Evolutionary conservation across 129 eudicot species (phyloP).

Genomic region (Mikania micrantha): DNA sequence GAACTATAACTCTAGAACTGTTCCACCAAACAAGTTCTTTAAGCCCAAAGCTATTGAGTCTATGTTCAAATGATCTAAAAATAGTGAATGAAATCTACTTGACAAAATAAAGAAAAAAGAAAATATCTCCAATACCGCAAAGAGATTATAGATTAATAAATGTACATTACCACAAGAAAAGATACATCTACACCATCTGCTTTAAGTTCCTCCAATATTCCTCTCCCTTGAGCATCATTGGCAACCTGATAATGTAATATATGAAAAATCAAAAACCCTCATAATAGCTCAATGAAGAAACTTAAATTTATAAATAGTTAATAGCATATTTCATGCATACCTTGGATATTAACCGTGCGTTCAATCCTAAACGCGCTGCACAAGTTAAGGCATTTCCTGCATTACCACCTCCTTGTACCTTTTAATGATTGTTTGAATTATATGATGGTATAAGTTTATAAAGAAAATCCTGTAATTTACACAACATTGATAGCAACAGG

Average conservation of each 20-base stretch:
- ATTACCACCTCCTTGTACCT: constrained; percentile 99
- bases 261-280: constrained; percentile 3
- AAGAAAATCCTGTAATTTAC: not conserved
- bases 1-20: not conserved
- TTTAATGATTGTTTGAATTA: not conserved
- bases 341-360: constrained; percentile 83
- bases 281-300: not conserved
- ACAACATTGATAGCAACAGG: not conserved
- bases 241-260: constrained; percentile 57
- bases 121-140: not conserved
- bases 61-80: not conserved
- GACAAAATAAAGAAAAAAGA: not conserved
- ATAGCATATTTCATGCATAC: constrained; percentile 31
- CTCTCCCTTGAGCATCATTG: constrained; percentile 87
- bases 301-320: not conserved
- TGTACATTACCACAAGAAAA: constrained; percentile 46
- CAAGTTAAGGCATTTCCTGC: constrained; percentile 93
- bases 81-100: not conserved
- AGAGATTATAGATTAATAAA: not conserved
- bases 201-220: constrained; percentile 77
- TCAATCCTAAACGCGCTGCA: constrained; percentile 86
- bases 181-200: constrained; percentile 92
- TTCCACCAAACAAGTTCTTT: not conserved
- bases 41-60: not conserved
- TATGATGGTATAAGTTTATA: not conserved